These are phyloP conservation scores for Penicillium sp. DNA, from an alignment of 2,329 filamentous ascomycete genomes.

Conservation along the genomic window DNA sequence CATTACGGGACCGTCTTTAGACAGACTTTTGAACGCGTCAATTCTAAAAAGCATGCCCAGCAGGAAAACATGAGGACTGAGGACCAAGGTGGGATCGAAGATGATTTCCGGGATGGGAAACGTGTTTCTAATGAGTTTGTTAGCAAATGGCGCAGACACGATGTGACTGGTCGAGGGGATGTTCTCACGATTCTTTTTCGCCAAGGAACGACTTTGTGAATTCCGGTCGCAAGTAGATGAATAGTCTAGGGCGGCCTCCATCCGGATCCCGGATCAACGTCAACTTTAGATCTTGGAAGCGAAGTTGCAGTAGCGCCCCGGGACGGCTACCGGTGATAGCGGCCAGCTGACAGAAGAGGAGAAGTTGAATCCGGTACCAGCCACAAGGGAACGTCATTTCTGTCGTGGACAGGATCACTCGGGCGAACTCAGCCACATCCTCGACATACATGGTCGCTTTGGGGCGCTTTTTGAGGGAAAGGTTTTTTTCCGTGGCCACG, in stretches of 20 bases:
- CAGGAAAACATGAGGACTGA: conserved; percentile 36
- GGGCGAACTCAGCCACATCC: conserved; percentile 32
- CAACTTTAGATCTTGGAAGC: conserved; percentile 24
- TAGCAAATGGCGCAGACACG: too few relatives aligned
- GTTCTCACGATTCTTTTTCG: conserved; percentile 21
- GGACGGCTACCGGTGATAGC: conserved; percentile 26
- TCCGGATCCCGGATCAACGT: conserved; percentile 28
- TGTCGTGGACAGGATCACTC: conserved; percentile 27
- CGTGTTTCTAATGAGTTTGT: too few relatives aligned
- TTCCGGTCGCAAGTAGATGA: conserved; percentile 24
- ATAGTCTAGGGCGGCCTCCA: conserved; percentile 16
- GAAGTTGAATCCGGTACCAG: conserved; percentile 25
- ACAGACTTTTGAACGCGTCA: conserved; percentile 29
- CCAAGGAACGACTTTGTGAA: conserved; percentile 27
- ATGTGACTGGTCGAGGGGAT: too few relatives aligned
- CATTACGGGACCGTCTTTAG: conserved; percentile 22
- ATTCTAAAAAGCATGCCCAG: conserved; percentile 34
- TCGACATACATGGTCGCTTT: conserved; percentile 33
- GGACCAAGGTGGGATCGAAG: conserved; percentile 32
- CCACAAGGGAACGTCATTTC: conserved; percentile 31
- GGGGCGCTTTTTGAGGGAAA: conserved; percentile 15
- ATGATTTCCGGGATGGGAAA: conserved; percentile 34
- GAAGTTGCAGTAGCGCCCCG: conserved; percentile 23
- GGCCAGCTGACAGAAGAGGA: conserved; percentile 26
- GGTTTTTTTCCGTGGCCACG: conserved; percentile 24